phyloP scores from a whole-genome alignment of 352 stramenopile genomes.

The Phytophthora foliorum region DNA sequence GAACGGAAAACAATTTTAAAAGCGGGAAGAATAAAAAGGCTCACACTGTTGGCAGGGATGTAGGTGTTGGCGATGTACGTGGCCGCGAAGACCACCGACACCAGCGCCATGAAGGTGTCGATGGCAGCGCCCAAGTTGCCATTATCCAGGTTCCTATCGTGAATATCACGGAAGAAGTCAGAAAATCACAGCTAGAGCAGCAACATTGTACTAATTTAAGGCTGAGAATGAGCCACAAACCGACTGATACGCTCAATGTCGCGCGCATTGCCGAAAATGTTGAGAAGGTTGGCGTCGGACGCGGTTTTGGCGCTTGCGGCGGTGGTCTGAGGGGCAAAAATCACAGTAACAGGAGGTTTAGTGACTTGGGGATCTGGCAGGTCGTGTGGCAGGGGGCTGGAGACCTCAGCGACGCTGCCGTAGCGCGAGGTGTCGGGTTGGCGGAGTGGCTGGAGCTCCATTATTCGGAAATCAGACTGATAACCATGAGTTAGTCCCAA shows the following conservation, averaged over 20 bases:
- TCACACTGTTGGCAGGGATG: constrained; percentile 65
- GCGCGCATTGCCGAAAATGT: constrained; percentile 35
- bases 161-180: not conserved
- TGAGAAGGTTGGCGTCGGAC: constrained; percentile 21
- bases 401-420: constrained; percentile 40
- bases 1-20: not conserved
- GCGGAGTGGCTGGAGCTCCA: constrained; percentile 48
- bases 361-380: not conserved
- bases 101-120: constrained; percentile 66
- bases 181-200: not conserved
- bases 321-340: constrained; percentile 13
- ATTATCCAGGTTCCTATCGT: constrained; percentile 78
- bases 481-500: too few species aligned
- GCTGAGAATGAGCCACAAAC: constrained; percentile 20
- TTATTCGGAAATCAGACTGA: constrained; percentile 24
- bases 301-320: constrained; percentile 24
- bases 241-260: constrained; percentile 51
- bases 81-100: constrained; percentile 68
- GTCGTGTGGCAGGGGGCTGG: not conserved
- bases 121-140: constrained; percentile 73
- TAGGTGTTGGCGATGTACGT: constrained; percentile 88
- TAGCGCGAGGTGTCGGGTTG: constrained; percentile 38
- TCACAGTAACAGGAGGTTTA: not conserved
- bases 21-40: not conserved
- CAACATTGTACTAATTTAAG: not conserved